Conservation (phyloP, 495 filamentous ascomycete species). For the Lichina pygmaea region DNA sequence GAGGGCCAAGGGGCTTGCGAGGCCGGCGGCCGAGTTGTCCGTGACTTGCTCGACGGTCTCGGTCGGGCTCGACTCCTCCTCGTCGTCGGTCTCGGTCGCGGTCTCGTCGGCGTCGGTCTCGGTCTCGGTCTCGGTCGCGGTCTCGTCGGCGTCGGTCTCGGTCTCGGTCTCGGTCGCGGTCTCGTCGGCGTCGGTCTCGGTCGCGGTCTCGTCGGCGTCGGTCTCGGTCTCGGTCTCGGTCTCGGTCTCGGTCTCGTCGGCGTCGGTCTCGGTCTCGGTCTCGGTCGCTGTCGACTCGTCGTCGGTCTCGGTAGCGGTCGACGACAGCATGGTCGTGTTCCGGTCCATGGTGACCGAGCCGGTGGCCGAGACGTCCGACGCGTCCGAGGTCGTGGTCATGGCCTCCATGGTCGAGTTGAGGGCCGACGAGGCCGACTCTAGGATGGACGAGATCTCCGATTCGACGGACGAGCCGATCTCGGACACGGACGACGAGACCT, state of each 20-base stretch:
- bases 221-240: no score
- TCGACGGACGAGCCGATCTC: not conserved
- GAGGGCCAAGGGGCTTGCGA: constrained; percentile 10
- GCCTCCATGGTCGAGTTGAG: not conserved
- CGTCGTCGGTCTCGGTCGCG: no score
- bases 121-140: not conserved
- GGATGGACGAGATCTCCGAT: not conserved
- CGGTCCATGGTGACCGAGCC: constrained; percentile 2
- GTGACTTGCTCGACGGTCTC: not conserved
- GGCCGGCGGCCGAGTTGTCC: constrained; percentile 4
- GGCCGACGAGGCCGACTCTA: not conserved
- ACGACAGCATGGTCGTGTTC: constrained; percentile 5
- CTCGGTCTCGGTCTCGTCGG: not conserved
- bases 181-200: not conserved
- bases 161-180: not conserved
- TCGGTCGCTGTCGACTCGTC: not conserved
- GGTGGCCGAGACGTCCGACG: constrained; percentile 2
- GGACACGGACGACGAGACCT: not conserved
- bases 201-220: not conserved
- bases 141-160: not conserved
- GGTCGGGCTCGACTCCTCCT: no score
- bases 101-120: not conserved
- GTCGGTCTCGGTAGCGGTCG: not conserved
- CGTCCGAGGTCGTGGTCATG: not conserved
- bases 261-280: not conserved